Evolutionary conservation across 768 basidiomycete genomes (phyloP).

Genomic region (Leccinum subgranulosum): DNA sequence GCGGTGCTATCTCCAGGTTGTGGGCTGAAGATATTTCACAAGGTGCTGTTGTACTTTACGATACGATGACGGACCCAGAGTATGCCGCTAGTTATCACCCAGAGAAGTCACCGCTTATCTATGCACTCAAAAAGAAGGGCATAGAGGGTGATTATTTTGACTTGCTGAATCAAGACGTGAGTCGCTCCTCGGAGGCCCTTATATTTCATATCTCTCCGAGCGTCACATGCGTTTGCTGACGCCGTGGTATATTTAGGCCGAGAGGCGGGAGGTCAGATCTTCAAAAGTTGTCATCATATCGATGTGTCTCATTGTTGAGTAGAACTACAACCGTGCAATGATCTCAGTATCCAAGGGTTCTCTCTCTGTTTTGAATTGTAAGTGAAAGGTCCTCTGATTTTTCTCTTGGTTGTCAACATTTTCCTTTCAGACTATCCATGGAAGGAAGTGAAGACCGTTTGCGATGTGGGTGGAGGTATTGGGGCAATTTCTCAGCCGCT

Average conservation of each 20-base stretch:
- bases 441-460: neutral
- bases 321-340: conserved; percentile 27
- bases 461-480: neutral
- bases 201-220: neutral
- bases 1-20: conserved; percentile 7
- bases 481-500: neutral
- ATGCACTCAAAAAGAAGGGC: conserved; percentile 16
- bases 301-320: neutral
- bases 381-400: neutral
- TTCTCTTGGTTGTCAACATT: neutral
- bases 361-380: neutral
- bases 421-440: neutral
- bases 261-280: conserved; percentile 13
- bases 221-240: neutral
- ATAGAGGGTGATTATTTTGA: conserved; percentile 19
- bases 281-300: neutral
- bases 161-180: conserved; percentile 20
- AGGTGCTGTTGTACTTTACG: conserved; percentile 20
- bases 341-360: conserved; percentile 18
- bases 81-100: conserved; percentile 22
- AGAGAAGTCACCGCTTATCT: conserved; percentile 19
- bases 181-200: neutral
- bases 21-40: conserved; percentile 10
- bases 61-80: conserved; percentile 23
- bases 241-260: conserved; percentile 5